phyloP scores from a whole-genome alignment of 148 eudicot species.

The Limonium bicolor region DNA sequence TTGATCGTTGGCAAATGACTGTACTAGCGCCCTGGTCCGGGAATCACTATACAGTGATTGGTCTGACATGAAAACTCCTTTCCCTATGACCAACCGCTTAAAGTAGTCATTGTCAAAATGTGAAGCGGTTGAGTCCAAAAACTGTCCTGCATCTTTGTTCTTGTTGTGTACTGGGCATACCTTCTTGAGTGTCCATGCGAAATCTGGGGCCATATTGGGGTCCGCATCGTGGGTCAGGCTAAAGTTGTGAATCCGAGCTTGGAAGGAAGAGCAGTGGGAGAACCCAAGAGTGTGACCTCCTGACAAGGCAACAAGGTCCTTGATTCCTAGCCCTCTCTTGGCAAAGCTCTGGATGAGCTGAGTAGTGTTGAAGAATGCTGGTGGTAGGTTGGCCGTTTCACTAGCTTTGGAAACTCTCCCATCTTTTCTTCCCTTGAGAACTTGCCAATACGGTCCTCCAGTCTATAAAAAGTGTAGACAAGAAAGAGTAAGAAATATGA shows the following conservation, averaged over 20 bases:
- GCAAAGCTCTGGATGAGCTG: conserved; percentile 15
- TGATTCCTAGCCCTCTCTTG: conserved; percentile 21
- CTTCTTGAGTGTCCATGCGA: conserved; percentile 3
- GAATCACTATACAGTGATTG: conserved; percentile 21
- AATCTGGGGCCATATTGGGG: not conserved
- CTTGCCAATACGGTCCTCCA: too few relatives aligned
- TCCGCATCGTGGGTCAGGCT: conserved; percentile 3
- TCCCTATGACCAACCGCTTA: conserved; percentile 14
- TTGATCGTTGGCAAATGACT: conserved; percentile 16
- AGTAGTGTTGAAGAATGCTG: conserved; percentile 13
- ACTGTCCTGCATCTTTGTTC: too few relatives aligned
- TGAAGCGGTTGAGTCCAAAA: too few relatives aligned
- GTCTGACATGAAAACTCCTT: conserved; percentile 29
- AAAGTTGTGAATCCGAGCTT: conserved; percentile 8
- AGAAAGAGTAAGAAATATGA: conserved; percentile 17
- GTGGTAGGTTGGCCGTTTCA: conserved; percentile 19
- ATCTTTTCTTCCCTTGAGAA: conserved; percentile 34
- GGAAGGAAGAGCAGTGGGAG: conserved; percentile 4
- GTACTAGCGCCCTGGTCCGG: conserved; percentile 15
- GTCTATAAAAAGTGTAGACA: too few relatives aligned
- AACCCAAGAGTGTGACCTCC: conserved; percentile 14
- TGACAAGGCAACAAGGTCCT: conserved; percentile 24
- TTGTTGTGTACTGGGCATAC: too few relatives aligned
- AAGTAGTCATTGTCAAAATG: conserved; percentile 37
- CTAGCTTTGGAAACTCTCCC: conserved; percentile 24